Conservation (phyloP, 2,329 filamentous ascomycete species). For the Fusarium dimerum region DNA sequence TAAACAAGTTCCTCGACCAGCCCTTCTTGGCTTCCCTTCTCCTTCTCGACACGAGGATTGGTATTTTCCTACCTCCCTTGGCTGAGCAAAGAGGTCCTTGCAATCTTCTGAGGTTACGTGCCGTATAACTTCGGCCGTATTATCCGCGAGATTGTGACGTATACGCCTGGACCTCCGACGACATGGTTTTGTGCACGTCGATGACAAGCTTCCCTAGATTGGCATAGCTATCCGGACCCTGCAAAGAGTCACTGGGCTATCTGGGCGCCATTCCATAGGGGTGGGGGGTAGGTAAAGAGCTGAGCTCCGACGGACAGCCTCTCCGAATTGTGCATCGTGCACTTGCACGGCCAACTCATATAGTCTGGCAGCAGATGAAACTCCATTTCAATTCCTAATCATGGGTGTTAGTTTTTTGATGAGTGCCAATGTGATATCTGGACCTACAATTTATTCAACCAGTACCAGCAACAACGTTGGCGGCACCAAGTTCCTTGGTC, state of each 20-base stretch:
- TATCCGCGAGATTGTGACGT: slow-evolving; percentile 18
- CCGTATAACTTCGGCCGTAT: slow-evolving; percentile 11
- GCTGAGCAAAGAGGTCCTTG: neutral
- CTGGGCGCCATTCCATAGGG: slow-evolving; percentile 12
- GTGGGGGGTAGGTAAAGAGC: neutral
- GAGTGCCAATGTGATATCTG: too few species aligned
- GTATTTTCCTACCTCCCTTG: neutral
- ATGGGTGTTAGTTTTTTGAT: neutral
- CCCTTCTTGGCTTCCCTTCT: slow-evolving; percentile 9
- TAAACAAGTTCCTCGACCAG: slow-evolving; percentile 11
- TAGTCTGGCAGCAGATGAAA: slow-evolving; percentile 29
- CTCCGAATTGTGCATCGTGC: slow-evolving; percentile 20
- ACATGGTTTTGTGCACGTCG: slow-evolving; percentile 16
- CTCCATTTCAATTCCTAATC: slow-evolving; percentile 2
- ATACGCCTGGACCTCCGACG: slow-evolving; percentile 20
- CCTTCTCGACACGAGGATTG: slow-evolving; percentile 18
- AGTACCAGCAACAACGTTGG: slow-evolving; percentile 29
- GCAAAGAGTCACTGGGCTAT: slow-evolving; percentile 9
- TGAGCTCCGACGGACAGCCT: slow-evolving; percentile 24
- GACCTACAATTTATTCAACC: slow-evolving; percentile 33
- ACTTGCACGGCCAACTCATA: slow-evolving; percentile 23
- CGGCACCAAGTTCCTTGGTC: slow-evolving; percentile 31
- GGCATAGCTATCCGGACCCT: neutral
- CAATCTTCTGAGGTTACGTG: slow-evolving; percentile 11
- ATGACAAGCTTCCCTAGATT: neutral